phyloP scores from a whole-genome alignment of 305 asterid species.

The Solanum hybrid region DNA sequence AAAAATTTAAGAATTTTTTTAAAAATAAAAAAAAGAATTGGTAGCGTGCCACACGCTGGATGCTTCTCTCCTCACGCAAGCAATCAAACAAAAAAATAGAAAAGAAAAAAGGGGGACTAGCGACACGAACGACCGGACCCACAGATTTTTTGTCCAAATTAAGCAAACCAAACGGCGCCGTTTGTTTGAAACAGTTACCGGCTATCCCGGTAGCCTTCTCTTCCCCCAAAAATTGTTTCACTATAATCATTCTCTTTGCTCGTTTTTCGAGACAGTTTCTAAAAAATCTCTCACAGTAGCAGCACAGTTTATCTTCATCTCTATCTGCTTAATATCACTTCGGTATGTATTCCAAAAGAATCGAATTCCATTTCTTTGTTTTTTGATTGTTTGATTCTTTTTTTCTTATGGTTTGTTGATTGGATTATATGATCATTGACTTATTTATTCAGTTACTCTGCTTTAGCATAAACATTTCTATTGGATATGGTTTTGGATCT shows the following conservation, averaged over 20 bases:
- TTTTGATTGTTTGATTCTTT: neutral
- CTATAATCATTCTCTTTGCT: neutral
- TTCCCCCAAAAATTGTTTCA: neutral
- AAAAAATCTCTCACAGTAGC: neutral
- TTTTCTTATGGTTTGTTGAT: neutral
- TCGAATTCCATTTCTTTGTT: neutral
- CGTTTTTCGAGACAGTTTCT: neutral
- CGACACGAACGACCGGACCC: neutral
- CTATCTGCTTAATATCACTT: neutral
- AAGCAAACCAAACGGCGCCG: neutral
- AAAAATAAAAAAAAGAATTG: neutral
- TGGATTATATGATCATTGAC: neutral
- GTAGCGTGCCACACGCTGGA: neutral
- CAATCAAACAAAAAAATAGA: neutral
- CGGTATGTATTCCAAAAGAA: neutral
- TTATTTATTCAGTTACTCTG: neutral
- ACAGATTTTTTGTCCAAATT: neutral
- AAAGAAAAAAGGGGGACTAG: neutral
- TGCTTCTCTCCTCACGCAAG: conserved; percentile 2
- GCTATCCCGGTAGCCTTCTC: conserved; percentile 3
- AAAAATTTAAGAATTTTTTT: neutral
- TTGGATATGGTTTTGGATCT: neutral
- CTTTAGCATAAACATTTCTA: neutral
- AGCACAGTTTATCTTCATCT: neutral
- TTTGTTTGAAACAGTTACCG: neutral